These are phyloP conservation scores for Rubus parviflorus DNA, from an alignment of 306 rosid species.

Conservation along the genomic window DNA sequence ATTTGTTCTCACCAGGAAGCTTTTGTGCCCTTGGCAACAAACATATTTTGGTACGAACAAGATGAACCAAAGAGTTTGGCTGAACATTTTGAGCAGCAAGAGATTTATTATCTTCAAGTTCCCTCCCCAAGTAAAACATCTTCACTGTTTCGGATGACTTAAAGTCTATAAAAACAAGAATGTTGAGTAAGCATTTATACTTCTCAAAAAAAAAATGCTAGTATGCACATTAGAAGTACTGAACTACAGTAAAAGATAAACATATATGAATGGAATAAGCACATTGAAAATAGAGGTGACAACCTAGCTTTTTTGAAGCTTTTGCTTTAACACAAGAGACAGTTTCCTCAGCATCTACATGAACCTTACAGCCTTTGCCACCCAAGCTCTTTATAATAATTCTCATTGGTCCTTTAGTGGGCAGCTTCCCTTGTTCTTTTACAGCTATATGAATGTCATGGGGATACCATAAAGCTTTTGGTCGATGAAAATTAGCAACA, in stretches of 20 bases:
- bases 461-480: conserved; percentile 95
- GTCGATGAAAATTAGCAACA: conserved; percentile 93
- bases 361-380: conserved; percentile 85
- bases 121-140: conserved; percentile 72
- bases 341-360: conserved; percentile 81
- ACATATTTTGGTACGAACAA: conserved; percentile 82
- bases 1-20: conserved; percentile 86
- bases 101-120: conserved; percentile 74
- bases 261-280: conserved; percentile 12
- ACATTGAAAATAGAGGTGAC: conserved; percentile 29
- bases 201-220: background rate
- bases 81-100: conserved; percentile 79
- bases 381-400: conserved; percentile 88
- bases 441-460: conserved; percentile 81
- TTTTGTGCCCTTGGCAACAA: conserved; percentile 78
- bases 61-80: conserved; percentile 89
- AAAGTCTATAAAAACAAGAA: conserved; percentile 56
- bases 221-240: background rate
- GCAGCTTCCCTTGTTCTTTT: conserved; percentile 78
- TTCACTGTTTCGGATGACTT: conserved; percentile 74
- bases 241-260: conserved; percentile 2
- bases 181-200: background rate
- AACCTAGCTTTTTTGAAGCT: conserved; percentile 98
- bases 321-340: conserved; percentile 70
- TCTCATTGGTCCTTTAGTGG: conserved; percentile 77